phyloP scores from a whole-genome alignment of 345 rosid genomes.

The Salix koriyanagi region DNA sequence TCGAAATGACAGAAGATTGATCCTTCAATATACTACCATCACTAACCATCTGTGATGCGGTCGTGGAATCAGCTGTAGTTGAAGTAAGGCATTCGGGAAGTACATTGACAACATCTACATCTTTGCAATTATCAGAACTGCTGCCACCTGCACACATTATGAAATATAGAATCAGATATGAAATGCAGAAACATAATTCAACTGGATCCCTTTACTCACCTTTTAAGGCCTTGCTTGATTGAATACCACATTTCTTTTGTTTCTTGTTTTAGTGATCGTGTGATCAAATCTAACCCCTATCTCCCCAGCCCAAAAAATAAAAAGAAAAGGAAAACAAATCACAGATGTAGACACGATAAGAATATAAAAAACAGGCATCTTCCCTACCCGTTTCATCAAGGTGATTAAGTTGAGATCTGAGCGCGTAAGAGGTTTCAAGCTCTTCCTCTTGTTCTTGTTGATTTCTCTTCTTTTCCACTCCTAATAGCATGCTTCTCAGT shows the following conservation, averaged over 20 bases:
- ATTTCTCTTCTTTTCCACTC: constrained; percentile 62
- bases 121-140: constrained; percentile 65
- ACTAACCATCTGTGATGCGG: constrained; percentile 20
- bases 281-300: no score
- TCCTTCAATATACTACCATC: constrained; percentile 33
- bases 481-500: constrained; percentile 62
- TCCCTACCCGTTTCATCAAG: constrained; percentile 46
- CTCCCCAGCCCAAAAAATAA: background rate
- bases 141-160: constrained; percentile 38
- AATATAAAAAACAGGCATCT: background rate
- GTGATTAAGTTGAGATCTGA: constrained; percentile 50
- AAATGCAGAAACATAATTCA: background rate
- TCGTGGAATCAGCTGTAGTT: constrained; percentile 26
- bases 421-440: constrained; percentile 41
- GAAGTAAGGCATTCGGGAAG: constrained; percentile 48
- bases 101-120: constrained; percentile 75
- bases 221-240: background rate
- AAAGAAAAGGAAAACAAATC: background rate
- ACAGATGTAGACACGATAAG: background rate
- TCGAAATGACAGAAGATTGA: constrained; percentile 29
- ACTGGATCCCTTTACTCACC: background rate
- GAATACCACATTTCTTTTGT: no score
- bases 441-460: constrained; percentile 40
- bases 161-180: background rate
- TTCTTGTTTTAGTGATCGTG: no score